phyloP scores from a whole-genome alignment of 306 rosid species.

The Fragaria iinumae region DNA sequence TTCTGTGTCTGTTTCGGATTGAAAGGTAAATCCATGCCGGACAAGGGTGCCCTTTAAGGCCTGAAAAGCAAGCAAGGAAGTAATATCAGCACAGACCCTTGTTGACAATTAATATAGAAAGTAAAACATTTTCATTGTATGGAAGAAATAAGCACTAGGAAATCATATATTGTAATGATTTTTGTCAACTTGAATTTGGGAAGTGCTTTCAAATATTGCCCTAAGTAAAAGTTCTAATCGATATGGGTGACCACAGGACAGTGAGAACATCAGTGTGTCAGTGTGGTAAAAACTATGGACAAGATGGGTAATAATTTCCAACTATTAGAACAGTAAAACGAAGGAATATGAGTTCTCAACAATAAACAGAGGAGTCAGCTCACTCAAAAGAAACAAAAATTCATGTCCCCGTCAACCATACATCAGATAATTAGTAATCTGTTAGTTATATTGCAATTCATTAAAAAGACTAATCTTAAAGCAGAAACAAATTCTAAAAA shows the following conservation, averaged over 20 bases:
- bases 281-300: background rate
- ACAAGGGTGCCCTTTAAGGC: conserved; percentile 81
- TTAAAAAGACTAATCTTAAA: background rate
- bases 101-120: background rate
- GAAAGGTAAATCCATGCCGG: conserved; percentile 79
- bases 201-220: no score
- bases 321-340: background rate
- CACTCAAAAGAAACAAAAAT: background rate
- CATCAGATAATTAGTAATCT: background rate
- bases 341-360: background rate
- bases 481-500: background rate
- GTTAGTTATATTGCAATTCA: background rate
- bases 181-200: no score
- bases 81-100: conserved; percentile 16
- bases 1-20: conserved; percentile 95
- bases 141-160: no score
- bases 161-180: no score
- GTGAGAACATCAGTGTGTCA: background rate
- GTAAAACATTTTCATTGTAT: background rate
- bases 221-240: background rate
- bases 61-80: conserved; percentile 41
- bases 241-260: background rate
- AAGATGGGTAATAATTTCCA: background rate
- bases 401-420: background rate
- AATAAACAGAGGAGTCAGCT: background rate